Evolutionary conservation across 768 basidiomycete species (phyloP).

Genomic region (Rhodotorula sphaerocarpa): DNA sequence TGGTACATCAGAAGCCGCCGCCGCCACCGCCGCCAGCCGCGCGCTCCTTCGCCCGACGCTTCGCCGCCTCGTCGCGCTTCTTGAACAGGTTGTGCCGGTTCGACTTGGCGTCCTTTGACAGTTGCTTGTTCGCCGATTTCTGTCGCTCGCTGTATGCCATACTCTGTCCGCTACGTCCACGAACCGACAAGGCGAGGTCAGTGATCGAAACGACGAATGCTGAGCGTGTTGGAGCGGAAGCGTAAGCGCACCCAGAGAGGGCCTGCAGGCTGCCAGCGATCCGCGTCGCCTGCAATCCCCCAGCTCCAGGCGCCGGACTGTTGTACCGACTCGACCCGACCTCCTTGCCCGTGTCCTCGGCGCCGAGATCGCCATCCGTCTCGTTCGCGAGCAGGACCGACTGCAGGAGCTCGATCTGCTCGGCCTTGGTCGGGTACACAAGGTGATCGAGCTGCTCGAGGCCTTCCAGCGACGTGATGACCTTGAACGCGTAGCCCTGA

Average conservation of each 20-base stretch:
- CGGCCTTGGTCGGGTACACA: slow-evolving; percentile 80
- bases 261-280: slow-evolving; percentile 67
- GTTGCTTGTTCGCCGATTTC: slow-evolving; percentile 70
- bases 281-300: slow-evolving; percentile 64
- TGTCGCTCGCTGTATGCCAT: slow-evolving; percentile 92
- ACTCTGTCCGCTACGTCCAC: slow-evolving; percentile 50
- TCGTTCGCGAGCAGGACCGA: slow-evolving; percentile 86
- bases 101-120: slow-evolving; percentile 48
- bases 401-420: slow-evolving; percentile 93
- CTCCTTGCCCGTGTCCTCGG: slow-evolving; percentile 53
- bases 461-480: slow-evolving; percentile 94
- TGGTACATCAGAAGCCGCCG: not conserved
- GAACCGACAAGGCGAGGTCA: not conserved
- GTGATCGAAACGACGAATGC: too few relatives aligned
- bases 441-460: slow-evolving; percentile 74
- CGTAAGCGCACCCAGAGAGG: slow-evolving; percentile 56
- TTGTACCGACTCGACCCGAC: slow-evolving; percentile 43
- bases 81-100: slow-evolving; percentile 56
- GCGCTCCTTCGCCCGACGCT: slow-evolving; percentile 23
- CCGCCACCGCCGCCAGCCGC: not conserved
- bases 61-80: slow-evolving; percentile 64
- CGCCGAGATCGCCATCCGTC: slow-evolving; percentile 75
- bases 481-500: slow-evolving; percentile 91
- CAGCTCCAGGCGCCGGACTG: slow-evolving; percentile 37
- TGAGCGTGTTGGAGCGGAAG: too few relatives aligned